A percentile compares a stretch with the other conserved stretches of the same genome.
These are phyloP conservation scores for Cladophialophora immunda DNA, from an alignment of 2,329 filamentous ascomycete genomes.

Conservation along the genomic window DNA sequence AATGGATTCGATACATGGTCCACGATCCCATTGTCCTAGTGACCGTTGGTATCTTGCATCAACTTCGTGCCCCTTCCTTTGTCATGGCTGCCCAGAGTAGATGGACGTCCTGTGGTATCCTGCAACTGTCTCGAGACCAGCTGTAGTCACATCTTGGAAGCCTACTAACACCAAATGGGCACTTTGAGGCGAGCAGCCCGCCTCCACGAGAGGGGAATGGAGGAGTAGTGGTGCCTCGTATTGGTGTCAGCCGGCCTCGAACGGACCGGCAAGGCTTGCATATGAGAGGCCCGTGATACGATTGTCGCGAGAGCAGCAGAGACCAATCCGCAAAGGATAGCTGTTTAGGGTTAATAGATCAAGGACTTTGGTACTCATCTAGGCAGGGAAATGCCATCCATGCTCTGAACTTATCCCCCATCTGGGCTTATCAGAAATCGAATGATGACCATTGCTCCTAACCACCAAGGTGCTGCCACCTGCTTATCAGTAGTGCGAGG, in stretches of 20 bases:
- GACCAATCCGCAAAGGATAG: background rate
- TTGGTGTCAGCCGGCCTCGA: background rate
- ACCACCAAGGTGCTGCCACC: background rate
- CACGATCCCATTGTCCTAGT: background rate
- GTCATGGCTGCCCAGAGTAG: background rate
- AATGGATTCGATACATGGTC: background rate
- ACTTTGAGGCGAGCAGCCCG: constrained; percentile 6
- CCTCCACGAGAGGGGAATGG: background rate
- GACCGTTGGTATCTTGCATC: background rate
- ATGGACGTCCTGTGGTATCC: background rate
- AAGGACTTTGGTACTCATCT: background rate
- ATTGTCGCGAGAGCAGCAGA: background rate
- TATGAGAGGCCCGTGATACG: background rate
- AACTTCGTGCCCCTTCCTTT: background rate
- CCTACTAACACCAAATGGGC: constrained; percentile 10
- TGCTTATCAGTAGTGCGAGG: background rate
- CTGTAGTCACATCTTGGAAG: background rate
- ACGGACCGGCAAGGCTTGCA: background rate
- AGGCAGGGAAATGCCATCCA: background rate
- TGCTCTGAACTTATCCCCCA: background rate
- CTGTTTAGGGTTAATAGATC: background rate
- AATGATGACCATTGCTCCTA: background rate
- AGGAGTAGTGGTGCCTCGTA: background rate
- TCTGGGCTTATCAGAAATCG: background rate
- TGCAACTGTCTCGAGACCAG: background rate